A percentile compares a stretch with the other conserved stretches of the same genome.
Evolutionary conservation across 768 basidiomycete genomes (phyloP).

Genomic region (Phylloporus arenicola): DNA sequence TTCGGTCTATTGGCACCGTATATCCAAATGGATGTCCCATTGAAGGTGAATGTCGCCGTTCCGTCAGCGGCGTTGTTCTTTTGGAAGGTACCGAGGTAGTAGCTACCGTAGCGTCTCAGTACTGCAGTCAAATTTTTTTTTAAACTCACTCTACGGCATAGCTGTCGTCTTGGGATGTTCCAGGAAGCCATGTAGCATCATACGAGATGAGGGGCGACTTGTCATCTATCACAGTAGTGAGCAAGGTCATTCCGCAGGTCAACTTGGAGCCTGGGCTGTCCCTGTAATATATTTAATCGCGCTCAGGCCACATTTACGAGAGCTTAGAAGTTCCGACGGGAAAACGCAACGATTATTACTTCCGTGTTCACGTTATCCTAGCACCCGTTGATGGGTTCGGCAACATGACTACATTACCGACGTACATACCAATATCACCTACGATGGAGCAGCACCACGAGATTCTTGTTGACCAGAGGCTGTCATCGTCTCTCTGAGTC

Average conservation of each 20-base stretch:
- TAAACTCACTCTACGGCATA: constrained; percentile 21
- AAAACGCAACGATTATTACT: background rate
- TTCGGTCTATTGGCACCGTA: constrained; percentile 46
- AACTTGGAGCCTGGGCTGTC: too few relatives aligned
- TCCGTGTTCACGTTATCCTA: background rate
- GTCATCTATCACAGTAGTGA: constrained; percentile 24
- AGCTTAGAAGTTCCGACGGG: background rate
- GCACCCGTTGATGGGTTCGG: background rate
- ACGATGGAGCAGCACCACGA: constrained; percentile 17
- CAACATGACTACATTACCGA: background rate
- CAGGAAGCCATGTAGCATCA: constrained; percentile 21
- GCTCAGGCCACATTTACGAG: background rate
- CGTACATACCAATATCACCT: constrained; percentile 1
- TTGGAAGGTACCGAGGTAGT: constrained; percentile 37
- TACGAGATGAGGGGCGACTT: constrained; percentile 30
- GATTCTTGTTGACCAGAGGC: constrained; percentile 21
- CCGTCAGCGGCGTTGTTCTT: constrained; percentile 30
- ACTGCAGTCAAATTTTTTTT: too few relatives aligned
- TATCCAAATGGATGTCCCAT: constrained; percentile 43
- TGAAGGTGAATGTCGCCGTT: constrained; percentile 41
- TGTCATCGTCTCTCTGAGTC: constrained; percentile 4
- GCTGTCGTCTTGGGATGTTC: constrained; percentile 13
- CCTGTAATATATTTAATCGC: background rate
- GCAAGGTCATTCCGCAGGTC: constrained; percentile 17
- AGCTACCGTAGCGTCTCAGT: constrained; percentile 18